These are phyloP conservation scores for Fusarium ramigenum DNA, from an alignment of 2,329 filamentous ascomycete genomes.

Conservation along the genomic window DNA sequence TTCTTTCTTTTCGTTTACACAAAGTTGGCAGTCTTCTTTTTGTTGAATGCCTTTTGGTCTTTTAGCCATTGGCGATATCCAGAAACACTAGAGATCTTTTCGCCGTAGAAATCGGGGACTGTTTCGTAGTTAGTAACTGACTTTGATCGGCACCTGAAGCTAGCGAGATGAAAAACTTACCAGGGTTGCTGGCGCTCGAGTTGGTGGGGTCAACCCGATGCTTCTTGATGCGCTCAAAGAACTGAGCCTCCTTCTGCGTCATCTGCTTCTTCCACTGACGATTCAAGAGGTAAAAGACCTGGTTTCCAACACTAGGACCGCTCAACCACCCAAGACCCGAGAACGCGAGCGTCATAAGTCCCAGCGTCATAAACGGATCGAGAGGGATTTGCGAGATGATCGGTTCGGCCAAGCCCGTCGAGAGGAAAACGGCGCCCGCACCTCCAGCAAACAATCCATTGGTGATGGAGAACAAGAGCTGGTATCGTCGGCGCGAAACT, in stretches of 20 bases:
- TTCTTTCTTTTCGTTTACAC: constrained; percentile 52
- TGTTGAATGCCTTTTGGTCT: constrained; percentile 96
- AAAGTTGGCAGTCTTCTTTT: constrained; percentile 82
- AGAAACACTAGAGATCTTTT: constrained; percentile 93
- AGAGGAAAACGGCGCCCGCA: constrained; percentile 71
- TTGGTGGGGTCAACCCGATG: constrained; percentile 90
- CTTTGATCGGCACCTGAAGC: background rate
- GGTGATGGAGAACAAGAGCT: constrained; percentile 78
- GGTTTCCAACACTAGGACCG: constrained; percentile 83
- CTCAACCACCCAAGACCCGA: constrained; percentile 87
- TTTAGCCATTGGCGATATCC: constrained; percentile 97
- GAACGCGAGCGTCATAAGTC: constrained; percentile 79
- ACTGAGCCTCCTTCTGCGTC: constrained; percentile 89
- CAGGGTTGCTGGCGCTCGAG: constrained; percentile 88
- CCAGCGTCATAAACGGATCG: constrained; percentile 88
- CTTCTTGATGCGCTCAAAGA: constrained; percentile 90
- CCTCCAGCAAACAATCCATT: constrained; percentile 70
- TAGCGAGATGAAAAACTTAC: constrained; percentile 46
- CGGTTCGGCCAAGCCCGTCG: constrained; percentile 76
- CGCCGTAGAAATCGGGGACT: constrained; percentile 97
- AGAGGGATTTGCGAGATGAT: constrained; percentile 78
- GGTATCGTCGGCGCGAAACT: constrained; percentile 83
- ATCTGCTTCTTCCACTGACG: constrained; percentile 77
- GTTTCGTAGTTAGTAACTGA: constrained; percentile 26
- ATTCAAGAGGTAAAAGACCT: constrained; percentile 81